Conservation (phyloP, 1,284 basidiomycete genomes). For the Cutaneotrichosporon mucoides region DNA sequence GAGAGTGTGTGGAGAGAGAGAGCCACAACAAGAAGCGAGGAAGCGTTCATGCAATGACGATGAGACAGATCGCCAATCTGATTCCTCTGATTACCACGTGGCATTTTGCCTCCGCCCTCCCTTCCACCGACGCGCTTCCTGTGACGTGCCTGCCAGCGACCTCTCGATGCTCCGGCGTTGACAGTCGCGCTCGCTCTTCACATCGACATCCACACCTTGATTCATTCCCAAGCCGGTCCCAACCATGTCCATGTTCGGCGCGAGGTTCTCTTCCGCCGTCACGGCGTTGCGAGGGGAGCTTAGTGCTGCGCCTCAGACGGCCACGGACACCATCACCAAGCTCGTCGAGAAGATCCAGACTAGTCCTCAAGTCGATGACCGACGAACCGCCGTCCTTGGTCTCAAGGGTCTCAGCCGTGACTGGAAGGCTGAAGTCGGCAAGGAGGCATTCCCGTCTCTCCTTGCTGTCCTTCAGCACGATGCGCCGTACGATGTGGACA, state of each 20-base stretch:
- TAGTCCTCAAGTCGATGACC: slow-evolving; percentile 77
- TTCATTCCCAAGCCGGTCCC: background rate
- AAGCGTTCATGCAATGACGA: background rate
- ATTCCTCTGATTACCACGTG: background rate
- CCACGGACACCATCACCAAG: slow-evolving; percentile 76
- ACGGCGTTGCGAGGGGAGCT: slow-evolving; percentile 47
- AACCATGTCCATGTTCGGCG: slow-evolving; percentile 23
- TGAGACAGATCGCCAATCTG: too few species aligned
- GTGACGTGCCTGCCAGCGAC: background rate
- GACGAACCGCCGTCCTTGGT: slow-evolving; percentile 83
- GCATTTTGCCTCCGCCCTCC: background rate
- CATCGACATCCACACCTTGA: background rate
- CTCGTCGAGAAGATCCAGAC: slow-evolving; percentile 85
- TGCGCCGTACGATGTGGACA: slow-evolving; percentile 80
- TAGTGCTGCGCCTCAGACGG: slow-evolving; percentile 61
- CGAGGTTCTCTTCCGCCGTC: slow-evolving; percentile 45
- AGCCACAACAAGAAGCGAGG: too few species aligned
- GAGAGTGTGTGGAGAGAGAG: too few species aligned
- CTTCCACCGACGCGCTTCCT: background rate
- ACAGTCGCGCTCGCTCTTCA: background rate
- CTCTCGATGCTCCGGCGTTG: background rate
- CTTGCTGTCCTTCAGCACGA: slow-evolving; percentile 78
- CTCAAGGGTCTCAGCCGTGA: slow-evolving; percentile 89
- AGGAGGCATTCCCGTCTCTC: slow-evolving; percentile 67
- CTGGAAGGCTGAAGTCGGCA: slow-evolving; percentile 81